phyloP scores from a whole-genome alignment of 2,329 filamentous ascomycete genomes.

The Fusarium siculi region DNA sequence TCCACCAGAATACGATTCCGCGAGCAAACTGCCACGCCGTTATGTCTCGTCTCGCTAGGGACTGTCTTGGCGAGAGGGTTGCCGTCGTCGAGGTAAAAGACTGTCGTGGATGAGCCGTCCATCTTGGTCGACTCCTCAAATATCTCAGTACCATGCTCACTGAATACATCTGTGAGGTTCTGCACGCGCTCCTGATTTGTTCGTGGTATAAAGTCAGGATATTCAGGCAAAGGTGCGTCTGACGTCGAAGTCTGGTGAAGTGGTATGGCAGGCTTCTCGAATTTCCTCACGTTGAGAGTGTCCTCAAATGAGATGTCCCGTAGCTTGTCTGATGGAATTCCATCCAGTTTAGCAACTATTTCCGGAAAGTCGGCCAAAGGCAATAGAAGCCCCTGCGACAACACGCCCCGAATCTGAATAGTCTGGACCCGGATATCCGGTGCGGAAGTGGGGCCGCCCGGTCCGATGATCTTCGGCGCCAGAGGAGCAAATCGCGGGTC shows the following conservation, averaged over 20 bases:
- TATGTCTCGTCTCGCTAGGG: constrained; percentile 5
- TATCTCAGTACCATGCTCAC: constrained; percentile 24
- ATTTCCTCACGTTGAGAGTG: constrained; percentile 34
- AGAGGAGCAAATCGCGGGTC: constrained; percentile 35
- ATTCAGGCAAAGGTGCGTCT: constrained; percentile 19
- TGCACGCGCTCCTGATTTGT: constrained; percentile 42
- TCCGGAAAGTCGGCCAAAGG: constrained; percentile 35
- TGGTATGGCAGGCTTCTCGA: constrained; percentile 7
- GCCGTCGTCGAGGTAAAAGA: constrained; percentile 48
- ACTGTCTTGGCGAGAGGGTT: constrained; percentile 35
- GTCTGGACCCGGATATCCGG: constrained; percentile 37
- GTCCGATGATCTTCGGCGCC: constrained; percentile 1
- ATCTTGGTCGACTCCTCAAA: constrained; percentile 54
- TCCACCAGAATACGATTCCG: constrained; percentile 36
- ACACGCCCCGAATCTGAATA: constrained; percentile 22
- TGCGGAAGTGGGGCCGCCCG: not conserved
- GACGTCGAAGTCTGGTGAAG: not conserved
- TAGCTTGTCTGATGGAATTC: not conserved
- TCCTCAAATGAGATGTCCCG: constrained; percentile 34
- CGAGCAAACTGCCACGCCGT: constrained; percentile 37
- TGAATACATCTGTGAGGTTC: constrained; percentile 34
- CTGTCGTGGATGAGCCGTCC: constrained; percentile 52
- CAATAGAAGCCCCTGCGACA: constrained; percentile 40
- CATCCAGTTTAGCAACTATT: not conserved
- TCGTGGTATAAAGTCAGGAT: constrained; percentile 34